These are phyloP conservation scores for Diaporthe australafricana DNA, from an alignment of 2,329 filamentous ascomycete species.

Conservation along the genomic window DNA sequence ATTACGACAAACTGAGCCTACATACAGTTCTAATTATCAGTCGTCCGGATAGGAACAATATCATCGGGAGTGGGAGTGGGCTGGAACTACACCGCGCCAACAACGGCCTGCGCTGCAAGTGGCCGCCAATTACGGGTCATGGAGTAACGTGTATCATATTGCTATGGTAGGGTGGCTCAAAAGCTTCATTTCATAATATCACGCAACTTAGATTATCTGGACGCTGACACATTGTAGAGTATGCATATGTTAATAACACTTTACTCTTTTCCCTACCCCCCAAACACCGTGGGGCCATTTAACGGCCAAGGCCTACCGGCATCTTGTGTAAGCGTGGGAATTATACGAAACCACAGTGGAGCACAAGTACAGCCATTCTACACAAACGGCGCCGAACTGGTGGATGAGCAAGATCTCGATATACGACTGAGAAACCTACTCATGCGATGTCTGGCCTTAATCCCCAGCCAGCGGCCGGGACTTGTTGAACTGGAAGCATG, in stretches of 20 bases:
- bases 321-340: neutral
- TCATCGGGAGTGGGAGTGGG: constrained; percentile 9
- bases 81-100: neutral
- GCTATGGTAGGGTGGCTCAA: neutral
- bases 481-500: neutral
- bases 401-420: neutral
- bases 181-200: rapidly evolving
- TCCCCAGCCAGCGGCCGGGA: neutral
- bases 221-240: neutral
- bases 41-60: neutral
- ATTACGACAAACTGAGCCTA: too few species aligned
- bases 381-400: neutral
- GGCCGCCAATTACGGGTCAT: neutral
- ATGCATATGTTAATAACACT: constrained; percentile 1
- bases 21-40: rapidly evolving
- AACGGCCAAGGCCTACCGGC: neutral
- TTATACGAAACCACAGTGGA: neutral
- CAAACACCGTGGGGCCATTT: neutral
- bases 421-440: neutral
- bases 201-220: rapidly evolving
- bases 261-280: neutral
- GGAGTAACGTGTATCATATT: constrained; percentile 2
- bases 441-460: neutral
- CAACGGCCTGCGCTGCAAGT: neutral
- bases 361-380: neutral